A percentile compares a stretch with the other conserved stretches of the same genome.
Evolutionary conservation across 495 filamentous ascomycete genomes (phyloP).

Genomic region (Bacidia gigantensis): DNA sequence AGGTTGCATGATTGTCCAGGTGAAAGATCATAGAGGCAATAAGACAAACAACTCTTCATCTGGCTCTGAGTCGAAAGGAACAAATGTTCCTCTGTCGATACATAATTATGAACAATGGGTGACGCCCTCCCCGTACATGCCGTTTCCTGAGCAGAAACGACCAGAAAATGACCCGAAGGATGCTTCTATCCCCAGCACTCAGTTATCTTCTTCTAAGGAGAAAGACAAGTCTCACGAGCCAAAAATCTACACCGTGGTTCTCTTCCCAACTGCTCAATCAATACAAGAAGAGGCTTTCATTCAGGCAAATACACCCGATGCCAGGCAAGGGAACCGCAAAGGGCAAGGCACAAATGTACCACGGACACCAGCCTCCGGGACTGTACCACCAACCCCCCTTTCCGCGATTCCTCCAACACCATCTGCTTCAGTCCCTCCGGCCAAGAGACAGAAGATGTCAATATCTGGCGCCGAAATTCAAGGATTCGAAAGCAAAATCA

Average conservation of each 20-base stretch:
- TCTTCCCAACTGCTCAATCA: conserved; percentile 69
- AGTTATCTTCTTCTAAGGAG: conserved; percentile 31
- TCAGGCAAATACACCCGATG: conserved; percentile 57
- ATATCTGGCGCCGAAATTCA: conserved; percentile 59
- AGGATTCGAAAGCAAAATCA: conserved; percentile 56
- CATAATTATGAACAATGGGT: conserved; percentile 81
- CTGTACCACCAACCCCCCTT: conserved; percentile 48
- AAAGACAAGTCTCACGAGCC: conserved; percentile 39
- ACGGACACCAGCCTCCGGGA: conserved; percentile 33
- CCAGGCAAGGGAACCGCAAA: conserved; percentile 30
- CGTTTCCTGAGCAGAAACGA: conserved; percentile 44
- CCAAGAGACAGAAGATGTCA: conserved; percentile 66
- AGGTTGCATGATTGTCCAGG: conserved; percentile 84
- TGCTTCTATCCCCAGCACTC: conserved; percentile 17
- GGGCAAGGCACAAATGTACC: conserved; percentile 28
- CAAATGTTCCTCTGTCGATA: conserved; percentile 63
- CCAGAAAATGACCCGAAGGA: conserved; percentile 26
- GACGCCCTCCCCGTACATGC: conserved; percentile 74
- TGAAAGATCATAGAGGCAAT: conserved; percentile 68
- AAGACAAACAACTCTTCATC: conserved; percentile 41
- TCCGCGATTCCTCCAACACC: conserved; percentile 47
- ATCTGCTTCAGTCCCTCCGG: conserved; percentile 33
- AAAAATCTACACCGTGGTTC: conserved; percentile 61
- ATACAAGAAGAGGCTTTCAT: conserved; percentile 60
- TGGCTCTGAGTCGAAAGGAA: conserved; percentile 36